A percentile compares a stretch with the other conserved stretches of the same genome.
Conservation (phyloP, 2,329 filamentous ascomycete genomes). For the Cladophialophora exuberans region DNA sequence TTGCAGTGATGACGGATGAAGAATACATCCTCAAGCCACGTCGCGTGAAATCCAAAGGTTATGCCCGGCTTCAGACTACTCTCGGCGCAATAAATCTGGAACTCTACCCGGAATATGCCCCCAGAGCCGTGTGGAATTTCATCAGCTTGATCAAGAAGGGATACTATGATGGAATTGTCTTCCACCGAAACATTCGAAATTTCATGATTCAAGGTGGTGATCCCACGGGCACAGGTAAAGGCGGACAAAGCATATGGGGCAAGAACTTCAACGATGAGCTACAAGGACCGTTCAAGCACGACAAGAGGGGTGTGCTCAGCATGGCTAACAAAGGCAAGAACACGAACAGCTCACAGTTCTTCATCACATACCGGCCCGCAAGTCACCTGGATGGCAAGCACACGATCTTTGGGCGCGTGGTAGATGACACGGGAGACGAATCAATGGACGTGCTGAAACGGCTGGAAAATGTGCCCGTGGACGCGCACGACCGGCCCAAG, state of each 20-base stretch:
- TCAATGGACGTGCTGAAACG: conserved; percentile 66
- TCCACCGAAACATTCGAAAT: conserved; percentile 91
- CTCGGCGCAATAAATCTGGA: conserved; percentile 85
- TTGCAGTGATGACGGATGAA: conserved; percentile 86
- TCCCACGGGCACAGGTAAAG: conserved; percentile 86
- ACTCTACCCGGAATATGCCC: conserved; percentile 86
- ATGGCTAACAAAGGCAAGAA: conserved; percentile 99
- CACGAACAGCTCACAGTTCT: conserved; percentile 94
- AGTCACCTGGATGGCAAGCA: conserved; percentile 93
- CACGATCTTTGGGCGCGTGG: conserved; percentile 89
- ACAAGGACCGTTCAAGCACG: conserved; percentile 84
- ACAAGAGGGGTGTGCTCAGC: conserved; percentile 74
- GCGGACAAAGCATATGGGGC: conserved; percentile 89
- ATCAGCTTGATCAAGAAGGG: conserved; percentile 83
- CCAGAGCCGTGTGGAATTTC: conserved; percentile 97
- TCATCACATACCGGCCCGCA: conserved; percentile 83
- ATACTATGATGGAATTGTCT: conserved; percentile 80
- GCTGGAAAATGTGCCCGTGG: conserved; percentile 77
- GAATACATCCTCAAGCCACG: conserved; percentile 95
- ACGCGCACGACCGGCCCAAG: conserved; percentile 74
- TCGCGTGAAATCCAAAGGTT: conserved; percentile 86
- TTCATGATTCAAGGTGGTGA: conserved; percentile 99
- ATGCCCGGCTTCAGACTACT: conserved; percentile 85
- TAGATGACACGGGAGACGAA: conserved; percentile 60
- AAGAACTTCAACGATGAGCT: conserved; percentile 95